Evolutionary conservation across 495 filamentous ascomycete genomes (phyloP).

Genomic region (Podospora pseudocomata): DNA sequence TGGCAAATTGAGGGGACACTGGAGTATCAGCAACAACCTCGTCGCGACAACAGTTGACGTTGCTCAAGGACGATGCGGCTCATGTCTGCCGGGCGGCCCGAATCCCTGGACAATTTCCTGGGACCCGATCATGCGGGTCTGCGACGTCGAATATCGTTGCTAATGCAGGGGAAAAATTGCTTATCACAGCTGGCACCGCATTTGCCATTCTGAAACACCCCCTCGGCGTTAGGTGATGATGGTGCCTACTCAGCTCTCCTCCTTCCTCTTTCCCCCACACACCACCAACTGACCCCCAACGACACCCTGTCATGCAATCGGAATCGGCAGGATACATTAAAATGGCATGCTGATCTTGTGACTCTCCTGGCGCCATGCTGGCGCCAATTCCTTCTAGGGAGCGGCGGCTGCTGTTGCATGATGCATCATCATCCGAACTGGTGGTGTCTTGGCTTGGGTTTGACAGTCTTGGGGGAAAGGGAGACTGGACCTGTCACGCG

Average conservation of each 20-base stretch:
- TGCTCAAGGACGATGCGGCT: slow-evolving; percentile 25
- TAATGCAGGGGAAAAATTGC: slow-evolving; percentile 30
- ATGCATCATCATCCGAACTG: slow-evolving; percentile 8
- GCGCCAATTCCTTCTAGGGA: not conserved
- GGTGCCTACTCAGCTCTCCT: not conserved
- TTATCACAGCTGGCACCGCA: slow-evolving; percentile 23
- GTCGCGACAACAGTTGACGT: not conserved
- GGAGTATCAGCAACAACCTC: not conserved
- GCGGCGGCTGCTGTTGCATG: not conserved
- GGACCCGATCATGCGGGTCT: slow-evolving; percentile 31
- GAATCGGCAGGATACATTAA: not conserved
- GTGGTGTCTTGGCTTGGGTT: not conserved
- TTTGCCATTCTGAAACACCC: slow-evolving; percentile 26
- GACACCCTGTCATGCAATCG: slow-evolving; percentile 13
- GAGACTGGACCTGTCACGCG: not conserved
- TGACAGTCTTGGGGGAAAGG: not conserved
- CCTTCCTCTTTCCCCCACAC: not conserved
- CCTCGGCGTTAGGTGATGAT: slow-evolving; percentile 16
- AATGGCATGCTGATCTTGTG: not conserved
- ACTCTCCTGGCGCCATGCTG: not conserved
- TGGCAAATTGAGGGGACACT: not conserved
- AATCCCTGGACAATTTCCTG: slow-evolving; percentile 26
- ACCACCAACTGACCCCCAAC: not conserved
- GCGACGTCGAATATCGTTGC: slow-evolving; percentile 29
- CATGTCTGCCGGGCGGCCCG: slow-evolving; percentile 24